phyloP scores from a whole-genome alignment of 2,329 filamentous ascomycete genomes.

The Paramyrothecium roridum region DNA sequence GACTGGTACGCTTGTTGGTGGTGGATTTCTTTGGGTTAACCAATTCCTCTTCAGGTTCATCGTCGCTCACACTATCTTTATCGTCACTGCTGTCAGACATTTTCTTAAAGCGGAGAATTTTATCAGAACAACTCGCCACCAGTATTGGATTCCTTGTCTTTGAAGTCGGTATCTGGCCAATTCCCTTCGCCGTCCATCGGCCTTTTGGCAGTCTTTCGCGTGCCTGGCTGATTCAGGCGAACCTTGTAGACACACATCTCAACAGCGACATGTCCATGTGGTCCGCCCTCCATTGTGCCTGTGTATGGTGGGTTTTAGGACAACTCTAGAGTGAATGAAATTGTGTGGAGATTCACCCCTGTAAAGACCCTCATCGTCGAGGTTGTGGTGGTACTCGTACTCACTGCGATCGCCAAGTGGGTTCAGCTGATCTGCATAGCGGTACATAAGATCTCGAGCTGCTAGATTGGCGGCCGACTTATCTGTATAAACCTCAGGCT shows the following conservation, averaged over 20 bases:
- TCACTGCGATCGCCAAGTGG: background rate
- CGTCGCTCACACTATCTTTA: background rate
- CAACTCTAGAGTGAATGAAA: background rate
- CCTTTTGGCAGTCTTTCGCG: conserved; percentile 1
- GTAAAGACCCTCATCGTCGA: conserved; percentile 5
- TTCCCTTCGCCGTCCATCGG: background rate
- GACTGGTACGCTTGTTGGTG: background rate
- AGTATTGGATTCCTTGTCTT: background rate
- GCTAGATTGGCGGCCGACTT: conserved; percentile 2
- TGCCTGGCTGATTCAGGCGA: background rate
- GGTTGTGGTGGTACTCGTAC: background rate
- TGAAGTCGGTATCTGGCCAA: background rate
- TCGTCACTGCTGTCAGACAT: background rate
- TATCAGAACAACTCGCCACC: no score
- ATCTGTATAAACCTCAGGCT: conserved; percentile 5
- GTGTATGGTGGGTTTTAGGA: background rate
- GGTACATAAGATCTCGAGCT: conserved; percentile 1
- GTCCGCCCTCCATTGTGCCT: conserved; percentile 3
- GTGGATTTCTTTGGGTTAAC: background rate
- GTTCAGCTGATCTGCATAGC: conserved; percentile 1
- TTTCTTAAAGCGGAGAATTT: no score
- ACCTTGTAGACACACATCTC: conserved; percentile 5
- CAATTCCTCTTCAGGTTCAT: background rate
- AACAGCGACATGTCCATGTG: background rate
- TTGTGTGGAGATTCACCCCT: background rate